Evolutionary conservation across 192 early-diverging fungal genomes (phyloP), one percentile per base, ranked within the genome.

Genomic region (Entrophospora sp.): DNA sequence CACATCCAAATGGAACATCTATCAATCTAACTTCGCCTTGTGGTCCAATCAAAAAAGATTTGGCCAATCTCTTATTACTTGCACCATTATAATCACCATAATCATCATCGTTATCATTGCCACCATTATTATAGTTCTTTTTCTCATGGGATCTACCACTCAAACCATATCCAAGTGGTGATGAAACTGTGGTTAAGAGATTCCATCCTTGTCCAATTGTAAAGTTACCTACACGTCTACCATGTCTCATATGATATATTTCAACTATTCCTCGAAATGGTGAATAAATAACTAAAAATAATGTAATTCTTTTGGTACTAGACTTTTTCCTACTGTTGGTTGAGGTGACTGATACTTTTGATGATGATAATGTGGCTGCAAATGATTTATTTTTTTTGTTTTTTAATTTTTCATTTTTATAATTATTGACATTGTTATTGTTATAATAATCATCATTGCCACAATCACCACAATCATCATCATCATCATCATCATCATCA

Each of bases 261-360:
- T 90, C 85, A 18, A 88, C 69, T 4, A 84, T 70, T 2, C 88
- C 88, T 43, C 83, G 76, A 40, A 81, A 73, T 3, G 79, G 73
- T 9, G 78, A 74, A 70, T 89, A 89, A 3, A 90, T 82, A 1
- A 81, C 85, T 9, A 90, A 61, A 43, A 87, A 81, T 18, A 85
- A 73, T 7, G 71, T 32, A n/a, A 69, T 60, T 14, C 76, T 74
- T 34, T 66, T 68, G 20, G 18, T 46, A 46, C 24, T 9, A 31
- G 36, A 28, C 43, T 44, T 60, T 13, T 10, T 35, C 30, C 2
- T n/a, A n/a, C n/a, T n/a, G n/a, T n/a, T n/a, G n/a, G n/a, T n/a
- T n/a, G n/a, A n/a, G n/a, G n/a, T n/a, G n/a, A n/a, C n/a, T n/a
- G n/a, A n/a, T n/a, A n/a, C 38, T 70, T 36, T 63, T 71, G 35